Percentiles rank a stretch among this genome's conserved stretches.
Evolutionary conservation across 139 green algal genomes (phyloP).

Genomic region (Picochlorum sp.): DNA sequence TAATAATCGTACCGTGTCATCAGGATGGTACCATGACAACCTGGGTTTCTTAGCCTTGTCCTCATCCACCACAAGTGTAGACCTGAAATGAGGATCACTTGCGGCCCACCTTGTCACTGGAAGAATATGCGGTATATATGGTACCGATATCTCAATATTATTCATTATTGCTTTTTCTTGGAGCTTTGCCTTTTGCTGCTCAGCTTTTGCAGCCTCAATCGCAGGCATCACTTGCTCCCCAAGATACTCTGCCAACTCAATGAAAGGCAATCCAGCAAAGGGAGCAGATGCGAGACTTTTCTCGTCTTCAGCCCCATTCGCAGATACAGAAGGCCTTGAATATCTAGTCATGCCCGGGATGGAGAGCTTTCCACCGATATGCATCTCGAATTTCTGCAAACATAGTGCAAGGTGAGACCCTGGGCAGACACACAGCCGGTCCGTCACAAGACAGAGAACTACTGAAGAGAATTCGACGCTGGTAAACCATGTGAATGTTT

Average conservation of each 20-base stretch:
- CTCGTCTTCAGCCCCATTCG: no score
- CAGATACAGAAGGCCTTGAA: no score
- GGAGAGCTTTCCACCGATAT: no score
- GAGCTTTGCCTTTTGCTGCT: not conserved
- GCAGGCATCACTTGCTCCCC: conserved; percentile 13
- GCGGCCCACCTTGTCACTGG: conserved; percentile 35
- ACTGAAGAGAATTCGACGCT: no score
- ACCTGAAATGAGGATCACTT: conserved; percentile 6
- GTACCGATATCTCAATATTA: conserved; percentile 3
- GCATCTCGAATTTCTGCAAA: no score
- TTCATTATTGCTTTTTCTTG: not conserved
- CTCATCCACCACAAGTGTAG: conserved; percentile 32
- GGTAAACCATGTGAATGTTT: no score
- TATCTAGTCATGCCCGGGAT: no score
- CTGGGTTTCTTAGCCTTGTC: conserved; percentile 27
- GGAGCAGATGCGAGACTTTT: no score
- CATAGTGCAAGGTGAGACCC: no score
- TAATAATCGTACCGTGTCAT: conserved; percentile 28
- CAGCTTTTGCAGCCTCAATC: conserved; percentile 1
- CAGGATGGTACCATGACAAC: conserved; percentile 47
- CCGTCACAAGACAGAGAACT: no score
- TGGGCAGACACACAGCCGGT: no score
- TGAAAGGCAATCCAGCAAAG: conserved; percentile 32
- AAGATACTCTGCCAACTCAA: conserved; percentile 25
- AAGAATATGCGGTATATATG: conserved; percentile 28